These are phyloP conservation scores for Furculomyces boomerangus DNA, from an alignment of 371 early-diverging fungal species.

Conservation along the genomic window DNA sequence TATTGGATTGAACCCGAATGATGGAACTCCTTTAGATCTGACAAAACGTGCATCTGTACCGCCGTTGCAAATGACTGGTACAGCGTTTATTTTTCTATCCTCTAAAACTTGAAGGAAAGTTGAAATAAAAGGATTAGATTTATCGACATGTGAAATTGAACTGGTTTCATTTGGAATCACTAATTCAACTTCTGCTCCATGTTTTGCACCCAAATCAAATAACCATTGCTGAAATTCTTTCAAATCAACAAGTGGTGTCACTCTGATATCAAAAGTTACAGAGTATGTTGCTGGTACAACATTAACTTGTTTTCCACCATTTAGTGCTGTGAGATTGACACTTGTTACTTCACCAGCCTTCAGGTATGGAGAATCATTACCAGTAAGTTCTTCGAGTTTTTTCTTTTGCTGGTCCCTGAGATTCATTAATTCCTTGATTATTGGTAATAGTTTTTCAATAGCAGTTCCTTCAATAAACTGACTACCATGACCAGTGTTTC, in stretches of 20 bases:
- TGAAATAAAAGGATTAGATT: slow-evolving; percentile 32
- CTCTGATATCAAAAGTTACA: slow-evolving; percentile 50
- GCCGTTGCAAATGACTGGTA: slow-evolving; percentile 47
- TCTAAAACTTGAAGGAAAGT: slow-evolving; percentile 43
- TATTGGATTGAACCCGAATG: slow-evolving; percentile 51
- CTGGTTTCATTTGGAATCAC: slow-evolving; percentile 31
- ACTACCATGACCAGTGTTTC: slow-evolving; percentile 56
- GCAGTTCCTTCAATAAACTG: slow-evolving; percentile 53
- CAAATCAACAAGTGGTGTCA: slow-evolving; percentile 39
- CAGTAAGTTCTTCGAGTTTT: slow-evolving; percentile 8
- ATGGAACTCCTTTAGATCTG: slow-evolving; percentile 44
- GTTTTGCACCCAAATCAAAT: slow-evolving; percentile 26
- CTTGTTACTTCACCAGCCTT: slow-evolving; percentile 51
- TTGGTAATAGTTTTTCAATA: slow-evolving; percentile 34
- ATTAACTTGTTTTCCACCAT: slow-evolving; percentile 35
- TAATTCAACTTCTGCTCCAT: slow-evolving; percentile 32
- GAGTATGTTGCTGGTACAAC: slow-evolving; percentile 41
- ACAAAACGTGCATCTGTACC: slow-evolving; percentile 55
- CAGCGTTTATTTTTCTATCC: not conserved
- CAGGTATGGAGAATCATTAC: not conserved
- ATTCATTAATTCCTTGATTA: slow-evolving; percentile 34
- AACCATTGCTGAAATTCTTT: slow-evolving; percentile 28
- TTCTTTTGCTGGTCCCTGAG: slow-evolving; percentile 32
- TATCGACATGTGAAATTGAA: slow-evolving; percentile 26
- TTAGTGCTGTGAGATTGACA: slow-evolving; percentile 47